Conservation (phyloP, 495 filamentous ascomycete genomes). For the Trichocladium uniseriatum region DNA sequence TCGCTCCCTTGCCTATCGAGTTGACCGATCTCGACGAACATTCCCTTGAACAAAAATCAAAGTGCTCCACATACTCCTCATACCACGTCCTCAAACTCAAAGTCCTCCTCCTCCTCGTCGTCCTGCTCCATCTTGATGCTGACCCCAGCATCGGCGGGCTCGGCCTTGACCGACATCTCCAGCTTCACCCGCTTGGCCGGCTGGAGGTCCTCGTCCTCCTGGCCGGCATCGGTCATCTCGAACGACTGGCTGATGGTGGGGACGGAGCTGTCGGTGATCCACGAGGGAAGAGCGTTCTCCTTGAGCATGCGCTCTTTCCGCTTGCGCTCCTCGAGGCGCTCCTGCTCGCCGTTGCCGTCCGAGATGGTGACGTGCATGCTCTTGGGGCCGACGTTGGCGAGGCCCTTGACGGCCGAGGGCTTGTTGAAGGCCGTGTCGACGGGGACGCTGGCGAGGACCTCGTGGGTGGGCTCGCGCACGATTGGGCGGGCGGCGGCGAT, state of each 20-base stretch:
- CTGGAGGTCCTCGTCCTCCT: constrained; percentile 32
- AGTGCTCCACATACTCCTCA: constrained; percentile 1
- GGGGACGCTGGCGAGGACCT: constrained; percentile 48
- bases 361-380: constrained; percentile 74
- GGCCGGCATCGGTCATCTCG: constrained; percentile 4
- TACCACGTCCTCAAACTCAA: constrained; percentile 58
- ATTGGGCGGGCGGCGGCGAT: constrained; percentile 51
- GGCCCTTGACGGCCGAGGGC: constrained; percentile 63
- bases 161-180: constrained; percentile 34
- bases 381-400: constrained; percentile 54
- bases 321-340: constrained; percentile 60
- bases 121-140: constrained; percentile 44
- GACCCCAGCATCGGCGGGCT: constrained; percentile 37
- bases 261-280: constrained; percentile 86
- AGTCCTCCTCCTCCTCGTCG: constrained; percentile 47
- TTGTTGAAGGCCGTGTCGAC: constrained; percentile 35
- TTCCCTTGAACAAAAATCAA: too few species aligned
- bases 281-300: constrained; percentile 80
- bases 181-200: constrained; percentile 48
- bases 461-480: constrained; percentile 47
- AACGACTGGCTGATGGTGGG: constrained; percentile 20
- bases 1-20: too few species aligned
- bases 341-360: constrained; percentile 61
- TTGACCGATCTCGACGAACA: too few species aligned
- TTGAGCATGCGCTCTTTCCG: constrained; percentile 64